phyloP scores from a whole-genome alignment of 164 flowering plant genomes.

The Chloranthus sessilifolius region DNA sequence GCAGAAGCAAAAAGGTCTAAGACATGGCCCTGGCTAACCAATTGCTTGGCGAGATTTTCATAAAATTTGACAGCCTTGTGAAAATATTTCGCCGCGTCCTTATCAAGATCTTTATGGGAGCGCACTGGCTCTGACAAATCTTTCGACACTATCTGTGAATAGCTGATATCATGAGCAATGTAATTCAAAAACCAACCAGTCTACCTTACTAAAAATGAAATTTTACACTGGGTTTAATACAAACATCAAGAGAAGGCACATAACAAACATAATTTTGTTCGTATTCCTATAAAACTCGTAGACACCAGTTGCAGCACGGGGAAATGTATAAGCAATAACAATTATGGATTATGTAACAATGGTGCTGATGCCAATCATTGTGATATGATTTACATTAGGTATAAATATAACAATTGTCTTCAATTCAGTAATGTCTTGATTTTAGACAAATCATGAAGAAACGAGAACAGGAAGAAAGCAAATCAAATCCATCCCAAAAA shows the following conservation, averaged over 20 bases:
- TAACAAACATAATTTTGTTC: not conserved
- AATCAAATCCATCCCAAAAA: no score
- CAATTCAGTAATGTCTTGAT: no score
- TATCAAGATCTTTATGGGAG: slow-evolving; percentile 97
- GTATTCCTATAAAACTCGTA: not conserved
- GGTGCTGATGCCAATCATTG: not conserved
- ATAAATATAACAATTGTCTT: not conserved
- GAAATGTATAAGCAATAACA: not conserved
- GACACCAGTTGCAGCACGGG: not conserved
- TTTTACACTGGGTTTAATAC: no score
- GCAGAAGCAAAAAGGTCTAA: slow-evolving; percentile 97
- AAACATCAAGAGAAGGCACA: no score
- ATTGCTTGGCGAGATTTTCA: slow-evolving; percentile 79
- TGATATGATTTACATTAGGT: not conserved
- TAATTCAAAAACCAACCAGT: not conserved
- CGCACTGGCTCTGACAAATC: slow-evolving; percentile 95
- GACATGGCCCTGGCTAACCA: slow-evolving; percentile 89
- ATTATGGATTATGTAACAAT: not conserved
- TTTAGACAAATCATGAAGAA: no score
- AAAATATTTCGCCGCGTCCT: slow-evolving; percentile 87
- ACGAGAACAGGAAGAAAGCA: no score
- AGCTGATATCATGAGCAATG: slow-evolving; percentile 2
- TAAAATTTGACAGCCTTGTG: slow-evolving; percentile 89
- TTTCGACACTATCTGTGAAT: slow-evolving; percentile 80
- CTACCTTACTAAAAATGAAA: not conserved